phyloP scores from a whole-genome alignment of 2,329 filamentous ascomycete genomes.

The Grosmannia clavigera region DNA sequence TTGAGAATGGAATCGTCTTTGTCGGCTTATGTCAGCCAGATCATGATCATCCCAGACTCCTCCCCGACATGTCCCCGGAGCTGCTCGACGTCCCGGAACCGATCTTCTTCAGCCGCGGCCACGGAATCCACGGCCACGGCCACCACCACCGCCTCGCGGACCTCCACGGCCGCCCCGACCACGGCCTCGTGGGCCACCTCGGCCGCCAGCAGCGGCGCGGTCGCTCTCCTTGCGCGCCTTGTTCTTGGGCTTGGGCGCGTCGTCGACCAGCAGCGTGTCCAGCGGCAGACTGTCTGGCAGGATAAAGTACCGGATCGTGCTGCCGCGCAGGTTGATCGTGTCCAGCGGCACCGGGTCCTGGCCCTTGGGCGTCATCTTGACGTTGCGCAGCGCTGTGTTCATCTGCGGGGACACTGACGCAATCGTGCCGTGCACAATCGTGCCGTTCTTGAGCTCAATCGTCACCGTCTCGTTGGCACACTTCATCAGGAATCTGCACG shows the following conservation, averaged over 20 bases:
- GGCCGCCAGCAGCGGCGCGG: constrained; percentile 37
- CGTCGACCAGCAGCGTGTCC: constrained; percentile 90
- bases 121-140: constrained; percentile 9
- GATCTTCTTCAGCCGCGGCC: constrained; percentile 6
- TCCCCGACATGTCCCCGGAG: no score
- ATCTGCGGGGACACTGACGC: constrained; percentile 94
- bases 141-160: constrained; percentile 2
- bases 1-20: no score
- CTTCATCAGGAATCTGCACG: constrained; percentile 91
- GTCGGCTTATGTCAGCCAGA: no score
- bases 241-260: constrained; percentile 97
- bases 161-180: constrained; percentile 19
- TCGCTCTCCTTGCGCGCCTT: constrained; percentile 90
- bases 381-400: constrained; percentile 91
- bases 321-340: constrained; percentile 92
- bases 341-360: constrained; percentile 82
- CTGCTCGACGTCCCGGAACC: no score
- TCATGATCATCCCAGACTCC: no score
- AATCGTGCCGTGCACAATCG: constrained; percentile 93
- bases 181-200: constrained; percentile 18
- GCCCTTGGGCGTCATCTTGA: constrained; percentile 89
- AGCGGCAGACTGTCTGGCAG: constrained; percentile 90
- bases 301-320: constrained; percentile 92
- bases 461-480: constrained; percentile 98
- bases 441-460: constrained; percentile 97